Conservation (phyloP, 768 basidiomycete genomes). For the Auricularia sp. region DNA sequence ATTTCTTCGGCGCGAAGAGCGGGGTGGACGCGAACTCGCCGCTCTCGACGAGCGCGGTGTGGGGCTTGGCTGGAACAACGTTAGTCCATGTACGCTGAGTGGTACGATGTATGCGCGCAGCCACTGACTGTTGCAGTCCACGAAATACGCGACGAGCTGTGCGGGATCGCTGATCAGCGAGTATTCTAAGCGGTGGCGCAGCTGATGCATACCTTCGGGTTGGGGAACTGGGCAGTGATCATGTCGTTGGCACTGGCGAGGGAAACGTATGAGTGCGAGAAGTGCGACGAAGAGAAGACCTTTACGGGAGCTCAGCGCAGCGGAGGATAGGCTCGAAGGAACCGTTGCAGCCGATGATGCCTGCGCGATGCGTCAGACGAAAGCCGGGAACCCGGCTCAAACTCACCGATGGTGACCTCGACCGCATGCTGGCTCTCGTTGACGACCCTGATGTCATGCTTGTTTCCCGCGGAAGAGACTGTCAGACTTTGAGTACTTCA, state of each 20-base stretch:
- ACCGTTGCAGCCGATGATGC: background rate
- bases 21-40: background rate
- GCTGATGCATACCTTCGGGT: background rate
- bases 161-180: background rate
- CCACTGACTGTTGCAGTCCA: background rate
- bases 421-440: background rate
- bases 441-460: background rate
- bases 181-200: background rate
- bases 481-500: too few relatives aligned
- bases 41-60: background rate
- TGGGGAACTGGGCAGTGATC: background rate
- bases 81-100: background rate
- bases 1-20: background rate
- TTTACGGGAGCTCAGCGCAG: background rate
- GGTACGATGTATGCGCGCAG: too few relatives aligned
- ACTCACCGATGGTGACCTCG: background rate
- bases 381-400: background rate
- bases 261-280: background rate
- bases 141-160: background rate
- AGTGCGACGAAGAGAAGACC: background rate
- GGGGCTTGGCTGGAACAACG: background rate
- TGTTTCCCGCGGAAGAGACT: background rate
- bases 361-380: background rate
- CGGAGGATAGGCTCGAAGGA: background rate
- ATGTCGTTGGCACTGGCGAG: background rate